Percentiles rank a stretch among this genome's conserved stretches.
These are phyloP conservation scores for Boletus huronensis DNA, from an alignment of 768 basidiomycete genomes.

Conservation along the genomic window DNA sequence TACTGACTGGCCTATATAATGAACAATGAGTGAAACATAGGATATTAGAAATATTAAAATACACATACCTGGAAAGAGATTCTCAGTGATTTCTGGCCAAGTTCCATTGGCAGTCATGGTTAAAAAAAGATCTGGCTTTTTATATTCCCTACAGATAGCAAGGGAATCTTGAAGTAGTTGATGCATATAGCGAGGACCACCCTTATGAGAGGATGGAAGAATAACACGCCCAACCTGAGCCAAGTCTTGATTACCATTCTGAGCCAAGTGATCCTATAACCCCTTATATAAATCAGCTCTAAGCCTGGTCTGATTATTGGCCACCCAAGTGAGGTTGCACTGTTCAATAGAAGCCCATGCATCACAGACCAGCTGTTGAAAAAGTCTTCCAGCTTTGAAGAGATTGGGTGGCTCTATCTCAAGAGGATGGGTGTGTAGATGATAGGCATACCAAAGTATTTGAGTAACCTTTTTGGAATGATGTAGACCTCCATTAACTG, in stretches of 20 bases:
- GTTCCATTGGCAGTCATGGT: slow-evolving; percentile 51
- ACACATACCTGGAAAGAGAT: slow-evolving; percentile 33
- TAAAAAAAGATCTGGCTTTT: slow-evolving; percentile 44
- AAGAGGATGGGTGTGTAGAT: slow-evolving; percentile 22
- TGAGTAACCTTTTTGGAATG: slow-evolving; percentile 28
- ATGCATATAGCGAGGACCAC: too few relatives aligned
- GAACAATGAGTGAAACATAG: background rate
- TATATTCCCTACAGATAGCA: slow-evolving; percentile 38
- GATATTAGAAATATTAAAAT: background rate
- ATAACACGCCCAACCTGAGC: too few relatives aligned
- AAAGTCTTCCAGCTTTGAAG: slow-evolving; percentile 36
- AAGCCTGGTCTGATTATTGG: slow-evolving; percentile 33
- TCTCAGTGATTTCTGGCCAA: slow-evolving; percentile 44
- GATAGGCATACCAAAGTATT: slow-evolving; percentile 31
- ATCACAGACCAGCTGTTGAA: slow-evolving; percentile 47
- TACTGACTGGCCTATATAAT: too few relatives aligned
- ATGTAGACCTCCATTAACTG: background rate
- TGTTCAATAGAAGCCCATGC: slow-evolving; percentile 45
- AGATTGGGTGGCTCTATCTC: slow-evolving; percentile 23
- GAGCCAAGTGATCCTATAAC: slow-evolving; percentile 28
- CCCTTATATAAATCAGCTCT: slow-evolving; percentile 37
- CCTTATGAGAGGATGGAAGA: slow-evolving; percentile 40
- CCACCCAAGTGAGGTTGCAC: slow-evolving; percentile 32
- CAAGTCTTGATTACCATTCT: slow-evolving; percentile 26
- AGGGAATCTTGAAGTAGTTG: slow-evolving; percentile 41